Evolutionary conservation across 176 grass and related monocot species (phyloP), one percentile per base, ranked within the genome.

Genomic region (Pontederia crassipes): DNA sequence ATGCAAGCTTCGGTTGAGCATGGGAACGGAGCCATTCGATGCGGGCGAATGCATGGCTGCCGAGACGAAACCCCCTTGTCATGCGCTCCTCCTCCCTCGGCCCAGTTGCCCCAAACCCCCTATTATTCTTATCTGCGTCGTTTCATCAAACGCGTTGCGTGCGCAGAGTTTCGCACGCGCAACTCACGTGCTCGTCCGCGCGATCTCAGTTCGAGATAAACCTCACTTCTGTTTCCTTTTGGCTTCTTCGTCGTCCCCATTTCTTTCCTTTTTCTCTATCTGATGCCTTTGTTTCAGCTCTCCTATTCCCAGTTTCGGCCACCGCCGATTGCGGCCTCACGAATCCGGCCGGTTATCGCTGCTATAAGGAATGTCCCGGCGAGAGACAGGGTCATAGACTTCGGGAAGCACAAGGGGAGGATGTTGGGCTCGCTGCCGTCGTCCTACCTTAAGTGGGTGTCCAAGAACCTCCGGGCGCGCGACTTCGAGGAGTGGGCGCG

Each of bases 361-460:
- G 17, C 3, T 48, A 49, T 48, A 8, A 17, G 47, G 17, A 48
- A 20, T 35, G 4, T 69, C 13, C 82, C 69, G 9, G 79, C 82
- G 8, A 61, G 82, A 64, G 87, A 85, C 73, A 79, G 73, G 17
- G 17, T 56, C 17, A 68, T 85, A 14, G 72, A 82, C 56, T 90
- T 90, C 65, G 76, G 87, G 12, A 80, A 75, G 62, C n/a, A 77
- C 76, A 82, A 56, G 73, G 87, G 79, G 0, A 69, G 78, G 51
- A 82, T 82, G 82, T 65, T 90, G 7, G 87, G 87, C 56, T 85
- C 76, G 55, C 72, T 90, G 17, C 82, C 79, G 14, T 77, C 82
- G 10, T 64, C 69, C 14, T 85, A 90, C 82, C 82, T 90, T 0
- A 78, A 59, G 1, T 89, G 72, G 82, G 76, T 80, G 0, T 53